These are phyloP conservation scores for Botrytis squamosa DNA, from an alignment of 2,329 filamentous ascomycete genomes.

Conservation along the genomic window DNA sequence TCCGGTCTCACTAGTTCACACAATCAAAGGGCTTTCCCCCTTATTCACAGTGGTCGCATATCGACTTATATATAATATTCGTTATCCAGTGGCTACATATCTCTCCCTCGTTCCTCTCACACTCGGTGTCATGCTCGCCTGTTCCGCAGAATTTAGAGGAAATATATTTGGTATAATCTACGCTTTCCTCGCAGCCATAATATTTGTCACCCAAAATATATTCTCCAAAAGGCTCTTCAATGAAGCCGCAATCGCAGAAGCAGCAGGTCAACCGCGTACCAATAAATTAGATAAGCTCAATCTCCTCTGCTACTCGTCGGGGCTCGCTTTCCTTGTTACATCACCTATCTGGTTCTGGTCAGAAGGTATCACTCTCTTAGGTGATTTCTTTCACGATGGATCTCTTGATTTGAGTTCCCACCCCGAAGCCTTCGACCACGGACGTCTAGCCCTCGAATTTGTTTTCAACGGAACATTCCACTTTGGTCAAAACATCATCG, in stretches of 20 bases:
- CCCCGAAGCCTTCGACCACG: slow-evolving; percentile 69
- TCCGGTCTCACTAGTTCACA: slow-evolving; percentile 94
- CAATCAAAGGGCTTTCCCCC: slow-evolving; percentile 95
- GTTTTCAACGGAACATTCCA: slow-evolving; percentile 97
- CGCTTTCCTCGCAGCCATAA: slow-evolving; percentile 83
- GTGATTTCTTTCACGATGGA: slow-evolving; percentile 80
- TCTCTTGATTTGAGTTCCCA: slow-evolving; percentile 60
- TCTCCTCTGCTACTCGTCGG: slow-evolving; percentile 93
- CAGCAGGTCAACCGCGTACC: slow-evolving; percentile 63
- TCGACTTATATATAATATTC: slow-evolving; percentile 81
- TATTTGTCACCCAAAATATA: slow-evolving; percentile 98
- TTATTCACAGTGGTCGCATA: slow-evolving; percentile 95
- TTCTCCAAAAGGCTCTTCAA: slow-evolving; percentile 98
- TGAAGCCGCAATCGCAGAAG: slow-evolving; percentile 81
- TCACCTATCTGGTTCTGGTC: slow-evolving; percentile 90
- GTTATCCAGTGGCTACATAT: slow-evolving; percentile 84
- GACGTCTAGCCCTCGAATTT: slow-evolving; percentile 76
- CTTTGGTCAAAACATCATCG: slow-evolving; percentile 93
- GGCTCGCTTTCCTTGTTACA: slow-evolving; percentile 84
- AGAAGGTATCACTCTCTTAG: slow-evolving; percentile 76
- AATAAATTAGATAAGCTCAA: slow-evolving; percentile 96
- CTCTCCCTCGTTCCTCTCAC: slow-evolving; percentile 88
- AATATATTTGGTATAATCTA: slow-evolving; percentile 89
- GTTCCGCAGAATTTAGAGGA: slow-evolving; percentile 84
- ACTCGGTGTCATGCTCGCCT: slow-evolving; percentile 91